phyloP scores from a whole-genome alignment of 1,284 basidiomycete genomes.

The Fomitopsis betulina region DNA sequence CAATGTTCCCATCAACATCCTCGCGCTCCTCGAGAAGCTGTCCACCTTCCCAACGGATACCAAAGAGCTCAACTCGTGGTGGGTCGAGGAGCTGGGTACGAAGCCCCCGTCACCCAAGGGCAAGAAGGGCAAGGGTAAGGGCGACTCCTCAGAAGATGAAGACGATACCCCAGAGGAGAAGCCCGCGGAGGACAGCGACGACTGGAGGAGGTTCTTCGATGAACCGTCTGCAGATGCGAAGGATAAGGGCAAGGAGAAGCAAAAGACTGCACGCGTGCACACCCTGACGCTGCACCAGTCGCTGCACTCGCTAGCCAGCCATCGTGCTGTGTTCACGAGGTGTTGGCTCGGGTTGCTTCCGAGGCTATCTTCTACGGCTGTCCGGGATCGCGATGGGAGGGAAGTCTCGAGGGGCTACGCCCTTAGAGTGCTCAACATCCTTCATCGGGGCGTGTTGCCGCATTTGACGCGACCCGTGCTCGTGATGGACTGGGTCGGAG shows the following conservation, averaged over 20 bases:
- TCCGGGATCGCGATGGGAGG: conserved; percentile 1
- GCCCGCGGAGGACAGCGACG: conserved; percentile 48
- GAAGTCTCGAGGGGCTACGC: conserved; percentile 38
- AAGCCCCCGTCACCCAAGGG: conserved; percentile 52
- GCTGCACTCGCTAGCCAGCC: conserved; percentile 67
- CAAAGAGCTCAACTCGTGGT: conserved; percentile 82
- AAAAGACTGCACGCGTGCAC: conserved; percentile 44
- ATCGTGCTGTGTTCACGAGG: conserved; percentile 74
- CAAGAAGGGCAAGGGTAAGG: conserved; percentile 14
- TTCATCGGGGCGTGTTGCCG: conserved; percentile 84
- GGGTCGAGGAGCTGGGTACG: conserved; percentile 69
- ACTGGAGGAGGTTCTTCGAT: conserved; percentile 82
- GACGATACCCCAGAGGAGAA: conserved; percentile 35
- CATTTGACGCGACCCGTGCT: conserved; percentile 78
- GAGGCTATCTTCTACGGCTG: conserved; percentile 39
- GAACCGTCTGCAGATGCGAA: conserved; percentile 42
- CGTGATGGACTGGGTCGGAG: conserved; percentile 93
- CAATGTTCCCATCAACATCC: conserved; percentile 55
- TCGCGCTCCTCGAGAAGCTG: conserved; percentile 75
- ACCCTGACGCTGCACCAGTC: conserved; percentile 71
- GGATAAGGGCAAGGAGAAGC: conserved; percentile 26
- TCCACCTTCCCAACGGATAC: conserved; percentile 78
- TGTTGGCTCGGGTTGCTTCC: conserved; percentile 76
- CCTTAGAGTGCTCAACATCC: conserved; percentile 68
- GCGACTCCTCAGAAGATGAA: conserved; percentile 29